Percentiles rank a stretch among this genome's conserved stretches.
Evolutionary conservation across 306 rosid species (phyloP).

Genomic region (Fagus crenata): DNA sequence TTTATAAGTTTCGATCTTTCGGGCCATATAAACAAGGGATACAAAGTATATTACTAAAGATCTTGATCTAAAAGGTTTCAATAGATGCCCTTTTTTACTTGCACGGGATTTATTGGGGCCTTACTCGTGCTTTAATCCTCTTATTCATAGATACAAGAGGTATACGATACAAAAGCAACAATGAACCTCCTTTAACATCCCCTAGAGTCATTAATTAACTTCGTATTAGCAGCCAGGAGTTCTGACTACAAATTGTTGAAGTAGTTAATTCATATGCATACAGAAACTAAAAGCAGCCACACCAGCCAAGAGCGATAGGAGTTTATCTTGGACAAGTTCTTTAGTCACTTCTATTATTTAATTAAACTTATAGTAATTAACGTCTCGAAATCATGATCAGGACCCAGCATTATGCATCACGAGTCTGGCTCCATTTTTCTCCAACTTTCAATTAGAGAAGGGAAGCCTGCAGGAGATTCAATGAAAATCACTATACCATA

Average conservation of each 20-base stretch:
- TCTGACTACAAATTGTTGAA: not conserved
- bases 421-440: not conserved
- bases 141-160: too few relatives aligned
- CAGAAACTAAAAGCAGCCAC: not conserved
- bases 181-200: not conserved
- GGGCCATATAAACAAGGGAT: too few relatives aligned
- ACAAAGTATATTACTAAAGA: too few relatives aligned
- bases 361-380: not conserved
- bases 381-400: not conserved
- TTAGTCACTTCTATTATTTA: not conserved
- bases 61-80: too few relatives aligned
- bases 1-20: too few relatives aligned
- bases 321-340: not conserved
- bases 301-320: not conserved
- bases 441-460: not conserved
- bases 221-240: not conserved
- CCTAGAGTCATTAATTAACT: not conserved
- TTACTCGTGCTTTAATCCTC: too few relatives aligned
- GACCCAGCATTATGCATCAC: not conserved
- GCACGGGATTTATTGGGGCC: too few relatives aligned
- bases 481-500: not conserved
- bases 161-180: not conserved
- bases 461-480: constrained; percentile 7
- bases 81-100: too few relatives aligned
- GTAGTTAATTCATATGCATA: not conserved